A percentile compares a stretch with the other conserved stretches of the same genome.
These are phyloP conservation scores for Salix suchowensis DNA, from an alignment of 345 rosid genomes.

Conservation along the genomic window DNA sequence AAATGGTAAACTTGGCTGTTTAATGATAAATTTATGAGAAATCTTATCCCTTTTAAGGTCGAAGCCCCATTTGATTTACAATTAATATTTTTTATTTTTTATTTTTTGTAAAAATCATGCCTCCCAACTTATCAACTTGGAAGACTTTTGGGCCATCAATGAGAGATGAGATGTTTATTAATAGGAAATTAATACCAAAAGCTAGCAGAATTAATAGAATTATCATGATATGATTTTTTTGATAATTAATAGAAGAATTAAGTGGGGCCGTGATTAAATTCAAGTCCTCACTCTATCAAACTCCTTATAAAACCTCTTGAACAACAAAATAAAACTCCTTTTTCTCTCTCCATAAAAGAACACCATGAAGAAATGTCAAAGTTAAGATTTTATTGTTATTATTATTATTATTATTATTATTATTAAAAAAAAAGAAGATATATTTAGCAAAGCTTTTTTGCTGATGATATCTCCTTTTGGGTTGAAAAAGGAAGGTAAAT, in stretches of 20 bases:
- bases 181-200: background rate
- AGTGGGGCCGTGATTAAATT: background rate
- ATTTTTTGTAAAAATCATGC: background rate
- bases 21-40: too few relatives aligned
- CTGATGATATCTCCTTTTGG: constrained; percentile 9
- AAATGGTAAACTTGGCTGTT: too few relatives aligned
- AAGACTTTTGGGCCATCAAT: background rate
- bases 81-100: too few relatives aligned
- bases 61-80: too few relatives aligned
- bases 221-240: background rate
- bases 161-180: background rate
- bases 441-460: background rate
- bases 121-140: background rate
- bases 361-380: background rate
- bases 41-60: too few relatives aligned
- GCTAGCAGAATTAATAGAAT: background rate
- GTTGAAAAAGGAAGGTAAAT: too few relatives aligned
- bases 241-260: background rate
- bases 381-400: background rate
- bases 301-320: background rate
- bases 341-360: background rate
- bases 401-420: background rate
- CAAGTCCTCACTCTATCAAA: background rate
- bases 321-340: background rate
- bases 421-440: background rate